These are phyloP conservation scores for Oryza glaberrima DNA, from an alignment of 176 grass and related monocot species.

Conservation along the genomic window DNA sequence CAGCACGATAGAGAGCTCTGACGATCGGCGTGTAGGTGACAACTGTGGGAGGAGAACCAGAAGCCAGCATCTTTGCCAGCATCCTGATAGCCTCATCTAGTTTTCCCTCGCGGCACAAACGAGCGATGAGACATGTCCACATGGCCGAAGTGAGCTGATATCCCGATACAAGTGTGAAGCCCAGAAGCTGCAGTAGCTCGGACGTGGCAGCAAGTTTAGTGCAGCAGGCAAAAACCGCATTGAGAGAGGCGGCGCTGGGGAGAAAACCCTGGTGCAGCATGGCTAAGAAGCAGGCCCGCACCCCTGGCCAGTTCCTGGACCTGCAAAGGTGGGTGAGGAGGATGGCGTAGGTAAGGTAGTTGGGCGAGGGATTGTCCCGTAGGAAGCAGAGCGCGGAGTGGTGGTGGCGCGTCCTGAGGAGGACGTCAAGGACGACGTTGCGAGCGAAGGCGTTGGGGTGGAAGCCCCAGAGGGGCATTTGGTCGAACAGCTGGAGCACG, in stretches of 20 bases:
- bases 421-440: conserved; percentile 77
- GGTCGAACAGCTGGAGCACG: conserved; percentile 71
- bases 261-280: conserved; percentile 67
- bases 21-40: conserved; percentile 79
- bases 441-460: conserved; percentile 67
- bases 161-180: conserved; percentile 59
- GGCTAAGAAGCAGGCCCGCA: conserved; percentile 41
- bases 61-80: conserved; percentile 64
- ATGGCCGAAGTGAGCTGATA: conserved; percentile 47
- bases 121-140: conserved; percentile 82
- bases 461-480: conserved; percentile 71
- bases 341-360: conserved; percentile 83
- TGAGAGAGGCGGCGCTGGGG: conserved; percentile 47
- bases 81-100: conserved; percentile 57
- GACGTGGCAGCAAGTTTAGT: conserved; percentile 55
- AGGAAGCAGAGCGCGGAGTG: conserved; percentile 44
- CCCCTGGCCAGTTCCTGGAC: conserved; percentile 52
- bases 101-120: conserved; percentile 53
- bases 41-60: conserved; percentile 58
- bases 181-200: conserved; percentile 66
- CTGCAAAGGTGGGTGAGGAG: conserved; percentile 68
- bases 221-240: conserved; percentile 63
- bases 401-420: conserved; percentile 56
- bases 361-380: conserved; percentile 46
- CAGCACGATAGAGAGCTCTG: conserved; percentile 64